These are phyloP conservation scores for Fusarium miscanthi DNA, from an alignment of 2,329 filamentous ascomycete species.

Conservation along the genomic window DNA sequence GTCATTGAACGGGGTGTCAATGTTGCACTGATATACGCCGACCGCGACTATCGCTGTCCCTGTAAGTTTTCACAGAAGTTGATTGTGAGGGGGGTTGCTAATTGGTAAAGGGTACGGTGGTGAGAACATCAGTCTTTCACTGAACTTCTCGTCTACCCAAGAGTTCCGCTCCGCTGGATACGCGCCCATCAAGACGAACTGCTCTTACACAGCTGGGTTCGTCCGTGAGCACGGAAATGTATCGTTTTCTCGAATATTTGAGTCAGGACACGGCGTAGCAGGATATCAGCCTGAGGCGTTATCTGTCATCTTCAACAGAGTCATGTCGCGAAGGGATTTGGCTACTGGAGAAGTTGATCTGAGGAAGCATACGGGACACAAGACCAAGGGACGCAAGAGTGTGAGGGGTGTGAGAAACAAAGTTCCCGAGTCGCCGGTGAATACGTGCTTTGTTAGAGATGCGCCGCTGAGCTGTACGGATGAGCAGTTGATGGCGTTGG, in stretches of 20 bases:
- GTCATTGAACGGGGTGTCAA: slow-evolving; percentile 70
- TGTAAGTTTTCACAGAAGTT: slow-evolving; percentile 54
- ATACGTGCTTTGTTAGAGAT: slow-evolving; percentile 67
- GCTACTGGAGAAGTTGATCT: slow-evolving; percentile 60
- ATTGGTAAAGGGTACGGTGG: slow-evolving; percentile 61
- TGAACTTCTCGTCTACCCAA: slow-evolving; percentile 64
- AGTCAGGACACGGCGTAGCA: slow-evolving; percentile 70
- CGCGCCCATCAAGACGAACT: slow-evolving; percentile 73
- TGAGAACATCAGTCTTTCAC: slow-evolving; percentile 67
- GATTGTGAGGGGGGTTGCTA: accelerated
- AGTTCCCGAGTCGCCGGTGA: slow-evolving; percentile 55
- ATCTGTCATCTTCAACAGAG: slow-evolving; percentile 66
- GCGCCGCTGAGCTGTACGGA: slow-evolving; percentile 55
- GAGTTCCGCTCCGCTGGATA: slow-evolving; percentile 75
- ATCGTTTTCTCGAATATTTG: slow-evolving; percentile 71
- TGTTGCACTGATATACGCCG: slow-evolving; percentile 75
- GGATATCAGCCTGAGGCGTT: slow-evolving; percentile 67
- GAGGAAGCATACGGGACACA: slow-evolving; percentile 52
- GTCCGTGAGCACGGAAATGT: slow-evolving; percentile 80
- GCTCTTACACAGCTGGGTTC: slow-evolving; percentile 73
- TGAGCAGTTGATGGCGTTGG: slow-evolving; percentile 37
- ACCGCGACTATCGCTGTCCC: slow-evolving; percentile 69
- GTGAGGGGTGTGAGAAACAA: slow-evolving; percentile 65
- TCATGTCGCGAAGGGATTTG: slow-evolving; percentile 63
- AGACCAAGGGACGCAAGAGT: slow-evolving; percentile 55